Base-by-base conservation (phyloP, 768 basidiomycete genomes). In the Antrodiella citrinella region DNA sequence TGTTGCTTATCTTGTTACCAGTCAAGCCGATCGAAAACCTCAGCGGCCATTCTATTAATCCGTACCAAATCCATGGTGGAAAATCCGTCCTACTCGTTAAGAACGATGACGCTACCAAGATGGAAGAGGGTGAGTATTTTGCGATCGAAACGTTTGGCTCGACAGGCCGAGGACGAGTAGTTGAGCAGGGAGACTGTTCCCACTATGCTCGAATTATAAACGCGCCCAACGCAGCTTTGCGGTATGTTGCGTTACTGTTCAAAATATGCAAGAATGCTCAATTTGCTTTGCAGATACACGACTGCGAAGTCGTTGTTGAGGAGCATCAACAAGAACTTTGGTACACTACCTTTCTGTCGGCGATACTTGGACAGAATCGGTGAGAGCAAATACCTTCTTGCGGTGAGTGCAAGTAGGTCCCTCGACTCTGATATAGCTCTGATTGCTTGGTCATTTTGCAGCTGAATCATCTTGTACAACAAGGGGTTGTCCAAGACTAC, bases 111-210 rank as follows among this genome's bases (percentile, higher is more conserved):
- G 81, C 85, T 53, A 91, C 87, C 12, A 95, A 91, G 69, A 99
- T 99, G 96, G 96, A 98, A 62, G 96, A 99, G 68, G 96, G 94
- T 38, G 96, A 98, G 61, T 97, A 98, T 63, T 99, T 91, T 65
- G 96, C 96, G 7, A 95, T 99, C 50, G 96, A 99, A 67, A 99
- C 96, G 1, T 99, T 99, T 65, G 96, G 96, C 10, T 90, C 88
- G n/a, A 98, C 95, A 0, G 95, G 96, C 13, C 76, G 86, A 39
- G 96, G 94, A 5, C 75, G 81, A 21, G 90, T 96, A 19, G 75
- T 90, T 13, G 95, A 98, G 60, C 77, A 76, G 53, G 91, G 30
- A 35, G 30, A 35, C 15, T 35, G 30, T 15, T 35, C 30, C 7
- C 30, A 35, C 15, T 35, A 35, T 15, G 30, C 30, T 35, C 30